These are phyloP conservation scores for Penicillium cinerascens DNA, from an alignment of 495 filamentous ascomycete species.

Conservation along the genomic window DNA sequence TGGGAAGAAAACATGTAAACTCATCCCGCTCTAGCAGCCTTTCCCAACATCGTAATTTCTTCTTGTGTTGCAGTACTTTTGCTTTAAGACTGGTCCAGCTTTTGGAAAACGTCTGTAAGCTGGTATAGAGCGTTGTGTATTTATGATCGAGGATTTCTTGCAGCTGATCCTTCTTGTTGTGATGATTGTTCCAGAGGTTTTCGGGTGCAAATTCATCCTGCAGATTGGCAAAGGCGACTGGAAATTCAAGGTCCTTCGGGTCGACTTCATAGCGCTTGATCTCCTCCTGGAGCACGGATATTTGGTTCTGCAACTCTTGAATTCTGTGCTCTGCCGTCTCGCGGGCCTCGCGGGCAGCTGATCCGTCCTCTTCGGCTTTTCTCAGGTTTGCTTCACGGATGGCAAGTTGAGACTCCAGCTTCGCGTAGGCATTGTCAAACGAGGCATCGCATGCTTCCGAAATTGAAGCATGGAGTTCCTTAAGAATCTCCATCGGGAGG, in stretches of 20 bases:
- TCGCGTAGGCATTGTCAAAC: conserved; percentile 31
- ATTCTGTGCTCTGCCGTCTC: conserved; percentile 16
- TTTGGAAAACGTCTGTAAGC: conserved; percentile 22
- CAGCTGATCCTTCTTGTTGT: conserved; percentile 5
- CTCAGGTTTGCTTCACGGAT: conserved; percentile 18
- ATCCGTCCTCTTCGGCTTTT: conserved; percentile 21
- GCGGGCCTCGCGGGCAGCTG: conserved; percentile 20
- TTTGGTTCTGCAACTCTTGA: conserved; percentile 25
- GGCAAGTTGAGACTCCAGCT: conserved; percentile 25
- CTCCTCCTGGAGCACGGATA: conserved; percentile 22
- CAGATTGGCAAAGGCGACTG: conserved; percentile 10
- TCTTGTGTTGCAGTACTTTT: conserved; percentile 35
- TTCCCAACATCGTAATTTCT: conserved; percentile 34
- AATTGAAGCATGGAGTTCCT: conserved; percentile 33
- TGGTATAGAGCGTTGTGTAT: conserved; percentile 35
- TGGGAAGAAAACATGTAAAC: conserved; percentile 27
- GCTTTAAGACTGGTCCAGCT: conserved; percentile 27
- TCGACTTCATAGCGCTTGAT: conserved; percentile 16
- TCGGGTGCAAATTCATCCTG: conserved; percentile 31
- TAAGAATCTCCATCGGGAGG: conserved; percentile 36
- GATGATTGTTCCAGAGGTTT: conserved; percentile 12
- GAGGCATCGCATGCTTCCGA: conserved; percentile 27
- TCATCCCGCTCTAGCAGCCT: conserved; percentile 26
- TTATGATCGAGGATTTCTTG: conserved; percentile 18
- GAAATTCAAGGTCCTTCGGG: conserved; percentile 7